A percentile compares a stretch with the other conserved stretches of the same genome.
Evolutionary conservation across 805 yeast genomes (phyloP).

Genomic region (Metschnikowia peoriensis): DNA sequence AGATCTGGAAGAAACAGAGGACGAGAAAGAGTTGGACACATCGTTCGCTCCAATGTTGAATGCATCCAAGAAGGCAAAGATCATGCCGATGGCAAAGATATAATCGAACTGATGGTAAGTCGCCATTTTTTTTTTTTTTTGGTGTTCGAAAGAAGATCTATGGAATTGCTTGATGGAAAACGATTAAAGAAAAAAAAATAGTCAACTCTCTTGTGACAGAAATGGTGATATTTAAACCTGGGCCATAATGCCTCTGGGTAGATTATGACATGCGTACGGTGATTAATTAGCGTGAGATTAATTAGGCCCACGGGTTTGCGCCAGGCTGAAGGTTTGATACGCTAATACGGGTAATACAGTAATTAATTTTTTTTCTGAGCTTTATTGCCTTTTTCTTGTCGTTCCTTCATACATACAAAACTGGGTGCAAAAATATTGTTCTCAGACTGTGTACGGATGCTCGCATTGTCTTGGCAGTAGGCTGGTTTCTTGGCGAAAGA

Average conservation of each 20-base stretch:
- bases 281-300: not conserved
- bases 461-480: slow-evolving; percentile 10
- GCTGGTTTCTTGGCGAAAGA: not conserved
- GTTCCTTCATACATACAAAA: not conserved
- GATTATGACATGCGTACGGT: not conserved
- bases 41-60: slow-evolving; percentile 82
- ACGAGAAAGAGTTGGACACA: slow-evolving; percentile 78
- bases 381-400: slow-evolving; percentile 7
- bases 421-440: slow-evolving; percentile 14
- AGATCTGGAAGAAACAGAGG: slow-evolving; percentile 70
- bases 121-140: slow-evolving; percentile 21
- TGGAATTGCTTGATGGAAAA: not conserved
- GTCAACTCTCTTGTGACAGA: not conserved
- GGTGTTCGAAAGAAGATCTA: not conserved
- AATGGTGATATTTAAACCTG: not conserved
- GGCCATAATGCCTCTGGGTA: not conserved
- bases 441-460: slow-evolving; percentile 5
- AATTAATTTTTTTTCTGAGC: not conserved
- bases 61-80: slow-evolving; percentile 75
- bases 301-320: slow-evolving; percentile 5
- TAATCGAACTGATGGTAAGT: slow-evolving; percentile 60
- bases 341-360: not conserved
- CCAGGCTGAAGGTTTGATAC: not conserved
- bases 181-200: not conserved
- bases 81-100: slow-evolving; percentile 64